Evolutionary conservation across 352 stramenopile species (phyloP).

Genomic region (Pythium phragmitis): DNA sequence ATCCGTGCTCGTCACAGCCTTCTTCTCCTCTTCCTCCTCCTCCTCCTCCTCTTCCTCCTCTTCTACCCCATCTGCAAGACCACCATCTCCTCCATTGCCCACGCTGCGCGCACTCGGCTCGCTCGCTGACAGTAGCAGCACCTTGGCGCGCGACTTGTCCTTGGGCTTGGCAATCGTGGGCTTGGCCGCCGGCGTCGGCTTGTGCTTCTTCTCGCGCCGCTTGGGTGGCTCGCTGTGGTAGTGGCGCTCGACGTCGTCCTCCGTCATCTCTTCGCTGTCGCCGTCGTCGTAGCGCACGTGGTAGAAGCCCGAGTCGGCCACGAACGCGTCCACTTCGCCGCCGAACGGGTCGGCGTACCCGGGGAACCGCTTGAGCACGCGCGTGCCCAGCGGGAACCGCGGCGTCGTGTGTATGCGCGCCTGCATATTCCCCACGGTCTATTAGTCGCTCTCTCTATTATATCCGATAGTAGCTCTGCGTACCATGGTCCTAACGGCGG

Average conservation of each 20-base stretch:
- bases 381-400: constrained; percentile 59
- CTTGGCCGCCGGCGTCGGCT: not conserved
- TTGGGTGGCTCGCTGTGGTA: constrained; percentile 25
- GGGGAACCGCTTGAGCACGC: constrained; percentile 67
- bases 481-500: not conserved
- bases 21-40: constrained; percentile 14
- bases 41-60: constrained; percentile 30
- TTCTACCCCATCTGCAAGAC: constrained; percentile 24
- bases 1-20: constrained; percentile 14
- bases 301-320: constrained; percentile 55
- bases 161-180: not conserved
- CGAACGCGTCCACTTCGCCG: constrained; percentile 58
- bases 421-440: constrained; percentile 20
- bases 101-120: not conserved
- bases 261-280: constrained; percentile 82
- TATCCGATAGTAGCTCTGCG: not conserved
- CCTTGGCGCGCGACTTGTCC: constrained; percentile 15
- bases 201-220: constrained; percentile 6
- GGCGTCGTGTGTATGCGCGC: constrained; percentile 46
- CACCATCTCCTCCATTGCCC: constrained; percentile 17
- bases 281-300: constrained; percentile 79
- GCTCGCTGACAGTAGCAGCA: constrained; percentile 15
- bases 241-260: constrained; percentile 58
- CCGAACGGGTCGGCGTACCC: constrained; percentile 57
- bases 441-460: not conserved